Conservation (phyloP, 106 monocot species). For the Platanthera guangdongensis region DNA sequence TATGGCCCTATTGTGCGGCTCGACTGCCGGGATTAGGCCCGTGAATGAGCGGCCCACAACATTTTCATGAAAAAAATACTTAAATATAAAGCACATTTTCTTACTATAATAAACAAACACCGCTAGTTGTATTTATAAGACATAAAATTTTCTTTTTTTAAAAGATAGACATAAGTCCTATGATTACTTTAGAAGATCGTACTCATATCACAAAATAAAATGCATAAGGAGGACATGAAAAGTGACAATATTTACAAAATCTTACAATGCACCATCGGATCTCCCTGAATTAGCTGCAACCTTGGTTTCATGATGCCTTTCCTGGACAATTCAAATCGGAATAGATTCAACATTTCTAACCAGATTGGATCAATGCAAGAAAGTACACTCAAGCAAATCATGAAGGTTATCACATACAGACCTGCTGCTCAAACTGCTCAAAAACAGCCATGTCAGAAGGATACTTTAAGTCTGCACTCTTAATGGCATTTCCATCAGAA, state of each 20-base stretch:
- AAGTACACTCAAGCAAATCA: not conserved
- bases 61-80: too few species aligned
- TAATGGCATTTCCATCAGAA: constrained; percentile 12
- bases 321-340: constrained; percentile 13
- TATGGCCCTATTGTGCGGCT: too few species aligned
- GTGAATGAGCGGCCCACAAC: too few species aligned
- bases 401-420: constrained; percentile 1
- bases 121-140: too few species aligned
- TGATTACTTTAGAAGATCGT: too few species aligned
- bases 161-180: too few species aligned
- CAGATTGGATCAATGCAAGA: not conserved
- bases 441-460: constrained; percentile 45
- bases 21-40: too few species aligned
- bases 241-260: not conserved
- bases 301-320: constrained; percentile 2
- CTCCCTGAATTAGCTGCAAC: constrained; percentile 23
- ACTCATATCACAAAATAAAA: not conserved
- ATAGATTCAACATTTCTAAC: not conserved
- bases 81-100: too few species aligned
- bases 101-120: too few species aligned
- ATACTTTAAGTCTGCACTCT: constrained; percentile 16
- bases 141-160: too few species aligned
- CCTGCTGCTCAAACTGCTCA: constrained; percentile 69
- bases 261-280: constrained; percentile 32
- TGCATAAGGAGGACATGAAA: not conserved